phyloP scores from a whole-genome alignment of 1,139 yeast species.

The Sugiyamaella neomexicana region DNA sequence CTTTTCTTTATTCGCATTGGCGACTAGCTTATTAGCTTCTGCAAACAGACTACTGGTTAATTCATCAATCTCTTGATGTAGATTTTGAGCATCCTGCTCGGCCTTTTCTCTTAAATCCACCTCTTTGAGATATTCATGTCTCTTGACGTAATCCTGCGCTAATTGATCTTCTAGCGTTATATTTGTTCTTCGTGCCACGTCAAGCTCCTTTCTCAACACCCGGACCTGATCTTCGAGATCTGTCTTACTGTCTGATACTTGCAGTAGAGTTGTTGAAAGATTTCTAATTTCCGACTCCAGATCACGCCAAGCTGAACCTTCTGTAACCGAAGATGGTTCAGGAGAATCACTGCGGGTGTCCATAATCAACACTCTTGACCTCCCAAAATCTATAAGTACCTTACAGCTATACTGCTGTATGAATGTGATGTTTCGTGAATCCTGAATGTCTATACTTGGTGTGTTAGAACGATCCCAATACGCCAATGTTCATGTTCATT shows the following conservation, averaged over 20 bases:
- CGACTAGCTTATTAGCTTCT: slow-evolving; percentile 74
- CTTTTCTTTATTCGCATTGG: slow-evolving; percentile 53
- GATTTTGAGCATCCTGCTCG: slow-evolving; percentile 51
- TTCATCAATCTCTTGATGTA: slow-evolving; percentile 70
- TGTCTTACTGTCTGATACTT: slow-evolving; percentile 42
- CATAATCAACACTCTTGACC: too few species aligned
- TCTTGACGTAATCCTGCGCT: slow-evolving; percentile 32
- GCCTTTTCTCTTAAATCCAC: slow-evolving; percentile 42
- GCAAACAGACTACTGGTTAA: slow-evolving; percentile 65
- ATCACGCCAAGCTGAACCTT: not conserved
- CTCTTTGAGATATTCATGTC: slow-evolving; percentile 30
- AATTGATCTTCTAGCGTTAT: slow-evolving; percentile 32
- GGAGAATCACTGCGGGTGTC: too few species aligned
- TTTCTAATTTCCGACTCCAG: slow-evolving; percentile 32
- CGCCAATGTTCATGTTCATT: too few species aligned
- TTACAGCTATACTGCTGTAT: too few species aligned
- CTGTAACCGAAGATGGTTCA: not conserved
- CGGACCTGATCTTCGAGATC: slow-evolving; percentile 41
- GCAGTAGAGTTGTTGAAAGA: slow-evolving; percentile 41
- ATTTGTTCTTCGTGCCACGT: slow-evolving; percentile 33
- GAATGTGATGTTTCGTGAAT: too few species aligned
- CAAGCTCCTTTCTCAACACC: slow-evolving; percentile 34
- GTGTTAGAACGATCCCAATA: too few species aligned
- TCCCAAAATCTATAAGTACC: too few species aligned
- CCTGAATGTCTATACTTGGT: too few species aligned